Percentiles rank a stretch among this genome's conserved stretches.
Evolutionary conservation across 306 rosid genomes (phyloP).

Genomic region (Cajanus cajan): DNA sequence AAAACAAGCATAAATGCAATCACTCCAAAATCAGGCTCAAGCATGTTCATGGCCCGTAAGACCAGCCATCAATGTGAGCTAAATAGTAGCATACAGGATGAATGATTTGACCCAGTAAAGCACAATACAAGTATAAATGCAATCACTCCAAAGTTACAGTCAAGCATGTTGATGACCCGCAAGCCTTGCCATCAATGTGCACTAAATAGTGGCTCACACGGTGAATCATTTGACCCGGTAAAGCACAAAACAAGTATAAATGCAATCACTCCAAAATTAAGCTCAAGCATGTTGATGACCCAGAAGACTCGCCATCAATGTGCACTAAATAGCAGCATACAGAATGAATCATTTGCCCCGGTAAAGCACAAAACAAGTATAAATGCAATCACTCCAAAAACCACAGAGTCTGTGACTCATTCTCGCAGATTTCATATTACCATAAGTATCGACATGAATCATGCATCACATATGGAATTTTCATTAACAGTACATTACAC

Average conservation of each 20-base stretch:
- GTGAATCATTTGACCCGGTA: background rate
- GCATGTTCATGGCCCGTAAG: background rate
- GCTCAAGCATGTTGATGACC: background rate
- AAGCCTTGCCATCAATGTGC: background rate
- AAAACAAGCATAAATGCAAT: slow-evolving; percentile 21
- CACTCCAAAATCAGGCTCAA: background rate
- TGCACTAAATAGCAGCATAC: slow-evolving; percentile 9
- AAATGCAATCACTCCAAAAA: slow-evolving; percentile 15
- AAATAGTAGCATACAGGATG: slow-evolving; percentile 2
- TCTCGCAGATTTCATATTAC: background rate
- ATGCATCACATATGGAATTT: background rate
- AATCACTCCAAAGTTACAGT: no score
- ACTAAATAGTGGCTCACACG: background rate
- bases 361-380: slow-evolving; percentile 25
- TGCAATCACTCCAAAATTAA: background rate
- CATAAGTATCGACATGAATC: background rate
- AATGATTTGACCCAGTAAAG: slow-evolving; percentile 5
- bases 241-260: slow-evolving; percentile 23
- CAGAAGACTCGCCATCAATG: no score
- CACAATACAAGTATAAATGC: no score
- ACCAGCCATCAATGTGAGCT: no score
- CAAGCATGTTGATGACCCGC: background rate
- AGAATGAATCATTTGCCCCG: slow-evolving; percentile 4
- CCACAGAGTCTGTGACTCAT: background rate
- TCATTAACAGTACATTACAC: background rate